Evolutionary conservation across 768 basidiomycete species (phyloP), one percentile per base, ranked within the genome.

Genomic region (Leccinum olivaceopallidum): DNA sequence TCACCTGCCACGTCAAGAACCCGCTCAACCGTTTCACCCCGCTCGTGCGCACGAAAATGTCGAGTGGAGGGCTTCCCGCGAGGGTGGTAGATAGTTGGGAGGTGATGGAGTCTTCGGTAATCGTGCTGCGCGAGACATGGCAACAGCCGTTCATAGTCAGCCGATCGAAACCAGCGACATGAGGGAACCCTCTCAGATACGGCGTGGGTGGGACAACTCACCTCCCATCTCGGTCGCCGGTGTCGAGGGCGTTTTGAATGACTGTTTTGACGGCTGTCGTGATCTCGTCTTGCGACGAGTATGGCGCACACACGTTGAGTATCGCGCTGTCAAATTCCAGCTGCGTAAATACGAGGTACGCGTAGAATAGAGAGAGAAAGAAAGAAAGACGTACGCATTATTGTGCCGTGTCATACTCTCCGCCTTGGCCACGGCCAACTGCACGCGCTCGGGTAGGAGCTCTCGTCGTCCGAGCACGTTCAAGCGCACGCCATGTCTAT

Each of bases 1-100:
- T 60, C 59, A 91, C 95, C 90, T 99, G 97, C 97, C 96, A 99
- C 16, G 95, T 83, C 71, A 98, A 73, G 70, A 87, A 99, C 66
- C 97, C 94, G 68, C 71, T 72, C 8, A 72, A 6, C 7, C 71
- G 69, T 10, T 63, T 88, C 6, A 96, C 97, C 12, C 95, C 94
- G 55, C 93, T 94, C 0, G 95, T 97, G 47, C 97, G 84, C 22
- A 99, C 79, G 55, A 98, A 82, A 52, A 99, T 84, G 68, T 98
- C 96, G 0, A 97, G 78, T 12, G 93, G 92, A 13, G 90, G 91
- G 66, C 86, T 90, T 20, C 83, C 86, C 13, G 73, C 85, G 28
- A 79, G 75, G 1, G 81, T 78, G 0, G 89, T 92, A 75, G 89
- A 83, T 1, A 96, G 75, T 55, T 87, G 83, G 3, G 78, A 75